Evolutionary conservation across 805 yeast genomes (phyloP).

Genomic region (Lachancea sp.): DNA sequence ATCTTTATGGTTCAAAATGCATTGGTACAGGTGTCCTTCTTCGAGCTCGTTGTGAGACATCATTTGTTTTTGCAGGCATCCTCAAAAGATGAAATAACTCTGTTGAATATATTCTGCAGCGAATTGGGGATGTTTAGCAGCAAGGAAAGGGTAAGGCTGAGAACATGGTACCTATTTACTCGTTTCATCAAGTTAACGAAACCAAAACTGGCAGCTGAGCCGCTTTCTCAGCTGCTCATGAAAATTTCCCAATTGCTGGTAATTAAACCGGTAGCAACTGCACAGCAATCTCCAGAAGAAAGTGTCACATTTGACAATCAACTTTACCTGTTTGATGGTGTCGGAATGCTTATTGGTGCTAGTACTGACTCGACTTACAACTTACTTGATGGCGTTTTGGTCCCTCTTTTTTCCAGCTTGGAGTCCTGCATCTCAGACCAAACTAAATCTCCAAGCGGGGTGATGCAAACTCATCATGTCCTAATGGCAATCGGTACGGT

Average conservation of each 20-base stretch:
- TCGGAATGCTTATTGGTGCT: constrained; percentile 64
- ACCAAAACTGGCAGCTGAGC: constrained; percentile 48
- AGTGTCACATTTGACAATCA: constrained; percentile 73
- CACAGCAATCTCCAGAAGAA: constrained; percentile 34
- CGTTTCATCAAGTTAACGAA: constrained; percentile 74
- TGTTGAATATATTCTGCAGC: constrained; percentile 72
- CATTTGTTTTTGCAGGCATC: constrained; percentile 45
- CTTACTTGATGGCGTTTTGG: constrained; percentile 59
- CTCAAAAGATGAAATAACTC: constrained; percentile 45
- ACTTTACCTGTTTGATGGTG: constrained; percentile 74
- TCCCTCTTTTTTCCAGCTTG: constrained; percentile 66
- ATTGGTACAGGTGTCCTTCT: constrained; percentile 70
- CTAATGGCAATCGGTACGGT: constrained; percentile 86
- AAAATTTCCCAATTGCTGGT: constrained; percentile 55
- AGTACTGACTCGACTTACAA: constrained; percentile 38
- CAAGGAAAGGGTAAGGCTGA: constrained; percentile 64
- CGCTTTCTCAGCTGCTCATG: constrained; percentile 52
- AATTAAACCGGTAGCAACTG: constrained; percentile 39
- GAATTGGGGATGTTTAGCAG: constrained; percentile 75
- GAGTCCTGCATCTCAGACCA: constrained; percentile 54
- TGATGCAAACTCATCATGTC: constrained; percentile 78
- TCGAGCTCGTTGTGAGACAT: constrained; percentile 81
- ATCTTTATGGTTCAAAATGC: constrained; percentile 59
- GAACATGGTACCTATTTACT: constrained; percentile 87
- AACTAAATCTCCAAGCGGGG: constrained; percentile 38